A percentile compares a stretch with the other conserved stretches of the same genome.
Conservation (phyloP, 192 early-diverging fungal species). For the Coemansia sp. region DNA sequence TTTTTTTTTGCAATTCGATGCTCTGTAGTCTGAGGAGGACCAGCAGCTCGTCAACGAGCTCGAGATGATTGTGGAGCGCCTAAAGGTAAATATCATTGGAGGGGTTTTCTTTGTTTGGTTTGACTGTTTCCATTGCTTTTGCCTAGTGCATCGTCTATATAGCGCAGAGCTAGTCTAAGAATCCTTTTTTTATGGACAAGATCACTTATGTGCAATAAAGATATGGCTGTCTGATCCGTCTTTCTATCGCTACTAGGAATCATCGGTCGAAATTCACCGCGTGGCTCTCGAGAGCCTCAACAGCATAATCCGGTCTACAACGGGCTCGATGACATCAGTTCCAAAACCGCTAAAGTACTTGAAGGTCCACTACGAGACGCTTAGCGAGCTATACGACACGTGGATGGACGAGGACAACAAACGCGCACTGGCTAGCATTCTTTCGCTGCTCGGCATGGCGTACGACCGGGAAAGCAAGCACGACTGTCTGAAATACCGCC, state of each 20-base stretch:
- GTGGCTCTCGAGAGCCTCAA: constrained; percentile 85
- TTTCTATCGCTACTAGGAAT: constrained; percentile 40
- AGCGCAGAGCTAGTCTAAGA: too few species aligned
- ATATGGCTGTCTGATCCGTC: not conserved
- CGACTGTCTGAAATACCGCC: constrained; percentile 81
- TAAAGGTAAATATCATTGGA: constrained; percentile 63
- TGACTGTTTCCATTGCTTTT: too few species aligned
- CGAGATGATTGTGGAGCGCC: constrained; percentile 89
- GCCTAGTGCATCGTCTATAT: too few species aligned
- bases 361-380: constrained; percentile 74
- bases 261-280: constrained; percentile 71
- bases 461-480: constrained; percentile 85
- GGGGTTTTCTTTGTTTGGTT: too few species aligned
- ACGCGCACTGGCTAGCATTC: constrained; percentile 86
- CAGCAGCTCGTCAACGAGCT: constrained; percentile 88
- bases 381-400: constrained; percentile 65
- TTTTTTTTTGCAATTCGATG: not conserved
- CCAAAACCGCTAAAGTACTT: constrained; percentile 98
- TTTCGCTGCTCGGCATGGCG: constrained; percentile 96
- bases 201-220: not conserved
- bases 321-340: constrained; percentile 99
- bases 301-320: constrained; percentile 87
- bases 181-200: not conserved
- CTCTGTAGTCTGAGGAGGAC: constrained; percentile 91
- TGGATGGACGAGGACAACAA: constrained; percentile 76